Percentiles rank a stretch among this genome's conserved stretches.
These are phyloP conservation scores for Lachancea waltii DNA, from an alignment of 805 yeast genomes.

Conservation along the genomic window DNA sequence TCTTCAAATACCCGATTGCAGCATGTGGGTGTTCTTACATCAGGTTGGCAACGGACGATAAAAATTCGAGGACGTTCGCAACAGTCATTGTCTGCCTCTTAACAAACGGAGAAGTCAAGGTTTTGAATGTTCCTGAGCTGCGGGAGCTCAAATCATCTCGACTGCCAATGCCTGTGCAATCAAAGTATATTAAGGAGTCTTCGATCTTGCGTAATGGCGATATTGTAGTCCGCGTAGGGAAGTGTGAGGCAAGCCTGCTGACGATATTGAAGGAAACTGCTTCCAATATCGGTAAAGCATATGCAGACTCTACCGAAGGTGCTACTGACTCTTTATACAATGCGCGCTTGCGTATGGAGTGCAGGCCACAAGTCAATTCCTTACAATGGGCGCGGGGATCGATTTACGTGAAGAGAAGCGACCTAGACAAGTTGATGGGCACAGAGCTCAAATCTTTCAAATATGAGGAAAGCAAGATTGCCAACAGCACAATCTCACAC, in stretches of 20 bases:
- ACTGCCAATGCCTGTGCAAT: constrained; percentile 38
- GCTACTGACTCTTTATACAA: constrained; percentile 61
- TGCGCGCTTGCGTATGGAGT: constrained; percentile 59
- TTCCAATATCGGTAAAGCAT: constrained; percentile 33
- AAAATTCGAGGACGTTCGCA: constrained; percentile 33
- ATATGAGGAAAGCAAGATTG: constrained; percentile 53
- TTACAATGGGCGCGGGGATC: constrained; percentile 84
- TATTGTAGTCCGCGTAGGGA: constrained; percentile 47
- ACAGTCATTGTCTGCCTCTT: constrained; percentile 43
- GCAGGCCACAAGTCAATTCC: constrained; percentile 73
- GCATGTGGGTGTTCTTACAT: constrained; percentile 46
- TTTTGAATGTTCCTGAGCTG: constrained; percentile 53
- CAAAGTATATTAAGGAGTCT: constrained; percentile 38
- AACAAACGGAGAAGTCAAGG: constrained; percentile 42
- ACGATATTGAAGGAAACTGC: constrained; percentile 41
- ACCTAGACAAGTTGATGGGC: constrained; percentile 59
- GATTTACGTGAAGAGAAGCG: constrained; percentile 51
- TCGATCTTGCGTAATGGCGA: constrained; percentile 50
- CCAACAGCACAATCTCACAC: constrained; percentile 36
- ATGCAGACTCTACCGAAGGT: constrained; percentile 2
- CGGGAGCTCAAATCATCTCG: constrained; percentile 48
- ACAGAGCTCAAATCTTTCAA: constrained; percentile 64
- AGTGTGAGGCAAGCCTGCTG: constrained; percentile 47
- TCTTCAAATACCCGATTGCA: constrained; percentile 42
- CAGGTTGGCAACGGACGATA: constrained; percentile 13